Conservation (phyloP, 176 grass and related monocot species). For the Aechmea fasciata region DNA sequence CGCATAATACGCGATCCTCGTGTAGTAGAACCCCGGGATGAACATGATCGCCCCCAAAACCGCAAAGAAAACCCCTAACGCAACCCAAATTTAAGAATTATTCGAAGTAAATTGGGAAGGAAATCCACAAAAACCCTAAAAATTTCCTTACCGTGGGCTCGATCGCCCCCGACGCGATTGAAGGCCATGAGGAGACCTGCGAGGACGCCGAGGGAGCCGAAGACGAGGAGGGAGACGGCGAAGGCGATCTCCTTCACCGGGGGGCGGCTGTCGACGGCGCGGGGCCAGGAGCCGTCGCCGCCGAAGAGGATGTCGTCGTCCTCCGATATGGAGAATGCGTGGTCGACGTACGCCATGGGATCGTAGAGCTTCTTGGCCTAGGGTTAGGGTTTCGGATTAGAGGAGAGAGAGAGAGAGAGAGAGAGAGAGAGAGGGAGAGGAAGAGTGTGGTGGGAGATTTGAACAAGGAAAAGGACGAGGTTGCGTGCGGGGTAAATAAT, state of each 20-base stretch:
- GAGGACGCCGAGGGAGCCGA: constrained; percentile 55
- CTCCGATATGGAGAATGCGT: constrained; percentile 93
- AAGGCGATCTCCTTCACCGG: constrained; percentile 99
- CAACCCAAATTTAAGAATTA: not conserved
- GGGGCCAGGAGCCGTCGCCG: constrained; percentile 22
- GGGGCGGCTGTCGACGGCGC: constrained; percentile 37
- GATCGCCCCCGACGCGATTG: constrained; percentile 79
- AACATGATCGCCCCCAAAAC: constrained; percentile 83
- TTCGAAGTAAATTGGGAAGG: not conserved
- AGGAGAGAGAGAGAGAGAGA: not conserved
- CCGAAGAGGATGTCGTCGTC: constrained; percentile 80
- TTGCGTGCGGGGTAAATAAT: constrained; percentile 18
- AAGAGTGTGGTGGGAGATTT: constrained; percentile 30
- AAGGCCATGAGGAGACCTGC: constrained; percentile 58
- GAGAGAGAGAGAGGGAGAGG: constrained; percentile 23
- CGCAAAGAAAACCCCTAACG: constrained; percentile 74
- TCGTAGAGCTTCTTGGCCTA: not conserved
- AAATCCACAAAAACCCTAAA: constrained; percentile 4
- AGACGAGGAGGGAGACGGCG: constrained; percentile 81
- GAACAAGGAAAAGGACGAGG: constrained; percentile 19
- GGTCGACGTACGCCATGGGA: constrained; percentile 97
- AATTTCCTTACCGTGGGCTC: constrained; percentile 52
- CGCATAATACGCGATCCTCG: constrained; percentile 85
- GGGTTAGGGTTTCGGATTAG: not conserved
- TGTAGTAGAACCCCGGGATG: constrained; percentile 96